Conservation (phyloP, 495 filamentous ascomycete genomes). For the Aspergillus carlsbadensis region DNA sequence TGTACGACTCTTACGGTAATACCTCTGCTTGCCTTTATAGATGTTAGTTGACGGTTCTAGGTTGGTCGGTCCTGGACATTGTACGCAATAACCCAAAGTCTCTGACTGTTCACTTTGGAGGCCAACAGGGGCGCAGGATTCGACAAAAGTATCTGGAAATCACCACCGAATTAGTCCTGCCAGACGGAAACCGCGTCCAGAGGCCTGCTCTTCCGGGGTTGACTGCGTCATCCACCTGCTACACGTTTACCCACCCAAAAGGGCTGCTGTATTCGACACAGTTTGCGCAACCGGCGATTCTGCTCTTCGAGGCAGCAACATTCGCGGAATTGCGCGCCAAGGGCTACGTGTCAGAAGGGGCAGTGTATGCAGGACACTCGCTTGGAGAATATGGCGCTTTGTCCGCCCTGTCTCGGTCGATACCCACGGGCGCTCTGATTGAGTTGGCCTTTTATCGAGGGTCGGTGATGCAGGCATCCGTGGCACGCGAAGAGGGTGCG, state of each 20-base stretch:
- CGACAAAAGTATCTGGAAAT: slow-evolving; percentile 37
- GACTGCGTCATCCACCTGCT: slow-evolving; percentile 21
- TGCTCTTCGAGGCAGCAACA: slow-evolving; percentile 35
- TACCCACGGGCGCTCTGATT: slow-evolving; percentile 27
- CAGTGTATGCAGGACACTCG: slow-evolving; percentile 41
- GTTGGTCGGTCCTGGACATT: slow-evolving; percentile 37
- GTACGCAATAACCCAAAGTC: slow-evolving; percentile 39
- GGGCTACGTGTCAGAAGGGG: slow-evolving; percentile 27
- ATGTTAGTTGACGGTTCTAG: slow-evolving; percentile 20
- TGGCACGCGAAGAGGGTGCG: slow-evolving; percentile 29
- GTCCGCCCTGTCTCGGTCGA: slow-evolving; percentile 24
- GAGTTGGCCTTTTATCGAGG: slow-evolving; percentile 44
- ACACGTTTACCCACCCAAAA: slow-evolving; percentile 30
- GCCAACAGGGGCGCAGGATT: slow-evolving; percentile 31
- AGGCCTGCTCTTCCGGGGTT: slow-evolving; percentile 25
- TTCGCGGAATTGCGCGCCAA: slow-evolving; percentile 30
- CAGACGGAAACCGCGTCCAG: slow-evolving; percentile 13
- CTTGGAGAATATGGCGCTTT: slow-evolving; percentile 43
- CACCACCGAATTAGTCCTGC: slow-evolving; percentile 13
- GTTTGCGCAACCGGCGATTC: slow-evolving; percentile 43
- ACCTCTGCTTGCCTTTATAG: neutral
- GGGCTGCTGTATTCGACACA: slow-evolving; percentile 41
- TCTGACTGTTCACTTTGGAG: slow-evolving; percentile 43
- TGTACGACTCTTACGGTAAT: slow-evolving; percentile 38
- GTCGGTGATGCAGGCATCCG: slow-evolving; percentile 38